Evolutionary conservation across 768 basidiomycete species (phyloP), one percentile per base, ranked within the genome.

Genomic region (Phaeolepiota aurea): DNA sequence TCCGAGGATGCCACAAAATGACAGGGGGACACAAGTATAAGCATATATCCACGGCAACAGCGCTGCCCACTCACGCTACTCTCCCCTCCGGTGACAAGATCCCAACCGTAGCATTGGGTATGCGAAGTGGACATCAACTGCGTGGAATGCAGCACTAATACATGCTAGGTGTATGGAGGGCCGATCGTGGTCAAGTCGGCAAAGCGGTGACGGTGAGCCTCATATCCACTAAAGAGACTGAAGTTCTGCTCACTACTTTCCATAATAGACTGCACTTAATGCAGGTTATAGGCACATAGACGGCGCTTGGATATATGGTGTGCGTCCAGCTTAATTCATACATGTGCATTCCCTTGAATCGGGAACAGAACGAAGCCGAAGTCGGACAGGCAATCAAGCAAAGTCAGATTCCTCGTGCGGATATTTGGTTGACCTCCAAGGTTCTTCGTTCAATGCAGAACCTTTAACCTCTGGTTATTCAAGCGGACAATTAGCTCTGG

Each of bases 271-370:
- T 2, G 82, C 82, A 1, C 54, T 86, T 40, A 62, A 66, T 18
- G 61, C 72, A 3, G 82, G 83, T 0, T 86, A 86, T 49, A 67
- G 74, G 44, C 83, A 84, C 51, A 81, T 86, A 33, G 83, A 84
- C 47, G 82, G 74, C 13, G 83, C 82, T 30, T 86, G 81, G 81
- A 65, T 69, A 34, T 87, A 86, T 48, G 54, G 68, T 31, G 81
- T 79, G 44, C 5, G 72, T 57, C 22, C 16, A 25, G 9, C 32
- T 12, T 22, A 14, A 32, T 5, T 20, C 31, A 33, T 13, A 11
- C 13, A 20, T 42, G 14, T 32, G 20, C 30, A 16, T 23, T 19
- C n/a, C 22, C 20, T 25, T 22, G 4, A 11, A 20, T 12, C 22
- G 14, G n/a, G 30, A 7, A 35, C 40, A 77, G 79, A 86, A 85